Conservation (phyloP, 2,329 filamentous ascomycete species). For the Aplosporella prunicola region DNA sequence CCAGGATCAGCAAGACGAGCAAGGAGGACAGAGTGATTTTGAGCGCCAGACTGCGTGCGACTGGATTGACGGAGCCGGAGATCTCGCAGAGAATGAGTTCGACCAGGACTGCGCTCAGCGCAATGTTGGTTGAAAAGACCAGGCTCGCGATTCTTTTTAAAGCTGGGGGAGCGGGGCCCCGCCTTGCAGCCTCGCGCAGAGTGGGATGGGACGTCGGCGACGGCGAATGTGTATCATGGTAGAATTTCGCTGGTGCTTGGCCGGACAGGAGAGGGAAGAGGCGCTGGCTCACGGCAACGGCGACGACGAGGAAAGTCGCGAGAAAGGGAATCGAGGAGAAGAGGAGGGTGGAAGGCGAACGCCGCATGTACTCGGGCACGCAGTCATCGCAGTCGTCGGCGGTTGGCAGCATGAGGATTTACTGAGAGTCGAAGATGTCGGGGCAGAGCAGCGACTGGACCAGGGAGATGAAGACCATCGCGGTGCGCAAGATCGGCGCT, state of each 20-base stretch:
- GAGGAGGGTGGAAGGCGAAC: constrained; percentile 41
- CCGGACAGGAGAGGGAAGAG: constrained; percentile 65
- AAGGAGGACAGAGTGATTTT: constrained; percentile 60
- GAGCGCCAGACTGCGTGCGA: constrained; percentile 58
- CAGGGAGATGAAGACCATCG: background rate
- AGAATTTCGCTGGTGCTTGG: constrained; percentile 45
- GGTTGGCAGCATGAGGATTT: constrained; percentile 22
- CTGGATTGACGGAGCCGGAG: constrained; percentile 59
- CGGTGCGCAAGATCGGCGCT: background rate
- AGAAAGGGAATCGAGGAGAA: constrained; percentile 61
- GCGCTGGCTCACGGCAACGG: constrained; percentile 53
- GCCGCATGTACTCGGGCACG: constrained; percentile 40
- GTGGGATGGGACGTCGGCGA: constrained; percentile 41
- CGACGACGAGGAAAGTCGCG: constrained; percentile 57
- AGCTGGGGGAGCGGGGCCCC: constrained; percentile 12
- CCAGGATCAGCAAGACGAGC: constrained; percentile 60
- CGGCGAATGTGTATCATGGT: constrained; percentile 51
- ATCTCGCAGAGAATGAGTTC: constrained; percentile 80
- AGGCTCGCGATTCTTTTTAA: constrained; percentile 43
- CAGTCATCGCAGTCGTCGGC: constrained; percentile 48
- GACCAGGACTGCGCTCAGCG: constrained; percentile 65
- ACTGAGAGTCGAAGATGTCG: background rate
- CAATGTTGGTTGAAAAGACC: constrained; percentile 69
- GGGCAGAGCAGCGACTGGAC: background rate
- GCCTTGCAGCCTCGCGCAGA: constrained; percentile 12